These are phyloP conservation scores for Volvox reticuliferus DNA, from an alignment of 139 green algal species.

Conservation along the genomic window DNA sequence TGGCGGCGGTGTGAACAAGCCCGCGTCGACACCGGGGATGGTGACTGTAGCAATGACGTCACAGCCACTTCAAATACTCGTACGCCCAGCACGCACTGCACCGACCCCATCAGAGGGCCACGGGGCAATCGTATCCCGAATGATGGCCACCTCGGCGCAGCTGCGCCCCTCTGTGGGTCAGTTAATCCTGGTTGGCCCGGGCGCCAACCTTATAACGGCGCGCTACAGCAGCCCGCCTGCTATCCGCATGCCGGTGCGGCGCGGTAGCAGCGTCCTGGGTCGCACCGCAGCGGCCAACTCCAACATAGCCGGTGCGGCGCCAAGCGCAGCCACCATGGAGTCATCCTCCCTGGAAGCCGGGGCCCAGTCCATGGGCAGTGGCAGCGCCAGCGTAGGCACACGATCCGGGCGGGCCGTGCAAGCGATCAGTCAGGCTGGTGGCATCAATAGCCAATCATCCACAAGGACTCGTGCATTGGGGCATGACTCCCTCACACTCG, in stretches of 20 bases:
- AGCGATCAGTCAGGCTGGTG: no score
- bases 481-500: not conserved
- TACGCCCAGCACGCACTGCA: not conserved
- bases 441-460: not conserved
- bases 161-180: not conserved
- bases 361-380: no score
- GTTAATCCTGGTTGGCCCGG: not conserved
- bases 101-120: not conserved
- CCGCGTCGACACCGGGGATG: no score
- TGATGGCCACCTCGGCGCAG: no score
- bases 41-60: no score
- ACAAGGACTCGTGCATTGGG: not conserved
- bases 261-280: not conserved
- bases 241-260: not conserved
- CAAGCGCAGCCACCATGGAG: not conserved
- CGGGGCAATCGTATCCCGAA: not conserved
- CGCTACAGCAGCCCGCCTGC: not conserved
- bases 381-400: no score
- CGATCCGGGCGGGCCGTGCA: no score
- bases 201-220: not conserved
- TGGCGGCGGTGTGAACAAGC: no score
- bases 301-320: no score
- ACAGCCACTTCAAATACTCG: no score
- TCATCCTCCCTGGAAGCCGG: not conserved
- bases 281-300: no score